Evolutionary conservation across 345 rosid genomes (phyloP).

Genomic region (Citrus trifoliata): DNA sequence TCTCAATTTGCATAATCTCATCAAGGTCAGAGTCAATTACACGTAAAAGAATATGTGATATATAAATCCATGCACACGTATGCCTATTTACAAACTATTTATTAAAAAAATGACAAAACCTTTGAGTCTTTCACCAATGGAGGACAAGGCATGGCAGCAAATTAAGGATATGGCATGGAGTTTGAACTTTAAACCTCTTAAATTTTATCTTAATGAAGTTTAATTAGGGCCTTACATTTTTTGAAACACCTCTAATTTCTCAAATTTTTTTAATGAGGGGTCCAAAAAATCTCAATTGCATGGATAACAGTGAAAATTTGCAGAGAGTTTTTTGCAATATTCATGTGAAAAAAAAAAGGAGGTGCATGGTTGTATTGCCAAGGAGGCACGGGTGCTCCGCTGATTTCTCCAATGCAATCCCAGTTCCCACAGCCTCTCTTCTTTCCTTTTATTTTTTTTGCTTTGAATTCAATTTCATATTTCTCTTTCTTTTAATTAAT

Average conservation of each 20-base stretch:
- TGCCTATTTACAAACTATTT: neutral
- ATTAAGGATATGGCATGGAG: neutral
- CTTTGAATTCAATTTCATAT: neutral
- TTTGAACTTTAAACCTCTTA: neutral
- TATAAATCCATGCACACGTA: neutral
- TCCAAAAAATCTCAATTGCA: neutral
- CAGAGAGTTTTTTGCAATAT: conserved; percentile 1
- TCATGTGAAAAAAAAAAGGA: neutral
- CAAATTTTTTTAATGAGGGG: neutral
- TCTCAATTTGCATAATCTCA: too few species aligned
- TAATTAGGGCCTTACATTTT: neutral
- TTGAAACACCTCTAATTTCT: conserved; percentile 11
- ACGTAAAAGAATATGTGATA: neutral
- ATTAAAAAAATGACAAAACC: neutral
- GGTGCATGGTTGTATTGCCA: conserved; percentile 15
- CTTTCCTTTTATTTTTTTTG: too few species aligned
- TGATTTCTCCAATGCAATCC: conserved; percentile 47
- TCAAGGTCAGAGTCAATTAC: too few species aligned
- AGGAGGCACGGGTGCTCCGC: conserved; percentile 46
- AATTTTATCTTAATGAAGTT: conserved; percentile 9
- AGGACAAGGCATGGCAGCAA: conserved; percentile 10
- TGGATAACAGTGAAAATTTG: conserved; percentile 16
- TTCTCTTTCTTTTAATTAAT: neutral
- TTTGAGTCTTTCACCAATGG: conserved; percentile 7
- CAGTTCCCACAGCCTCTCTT: conserved; percentile 24